A percentile compares a stretch with the other conserved stretches of the same genome.
These are phyloP conservation scores for Cronartium quercuum DNA, from an alignment of 1,284 basidiomycete genomes.

Conservation along the genomic window DNA sequence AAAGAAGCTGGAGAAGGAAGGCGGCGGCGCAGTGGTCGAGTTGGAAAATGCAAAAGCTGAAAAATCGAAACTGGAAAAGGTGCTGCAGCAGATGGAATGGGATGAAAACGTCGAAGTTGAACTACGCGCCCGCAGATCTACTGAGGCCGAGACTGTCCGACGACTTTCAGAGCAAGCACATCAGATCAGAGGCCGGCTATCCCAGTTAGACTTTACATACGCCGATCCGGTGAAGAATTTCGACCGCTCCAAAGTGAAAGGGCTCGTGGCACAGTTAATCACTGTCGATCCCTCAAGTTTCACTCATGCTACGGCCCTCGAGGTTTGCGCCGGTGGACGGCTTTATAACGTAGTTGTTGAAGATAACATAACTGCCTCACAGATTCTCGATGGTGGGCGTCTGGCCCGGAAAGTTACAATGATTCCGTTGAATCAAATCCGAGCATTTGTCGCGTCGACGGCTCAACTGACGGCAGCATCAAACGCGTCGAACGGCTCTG, in stretches of 20 bases:
- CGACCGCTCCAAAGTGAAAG: constrained; percentile 80
- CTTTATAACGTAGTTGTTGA: constrained; percentile 94
- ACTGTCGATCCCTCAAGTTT: constrained; percentile 65
- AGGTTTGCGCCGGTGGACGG: constrained; percentile 82
- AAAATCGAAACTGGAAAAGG: constrained; percentile 58
- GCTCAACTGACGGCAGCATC: constrained; percentile 74
- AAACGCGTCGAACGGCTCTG: constrained; percentile 72
- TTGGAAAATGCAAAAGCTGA: constrained; percentile 61
- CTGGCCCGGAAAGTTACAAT: constrained; percentile 87
- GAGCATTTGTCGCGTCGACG: constrained; percentile 60
- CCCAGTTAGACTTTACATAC: constrained; percentile 77
- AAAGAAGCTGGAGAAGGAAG: constrained; percentile 78
- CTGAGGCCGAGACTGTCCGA: constrained; percentile 59
- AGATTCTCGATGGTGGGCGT: constrained; percentile 72
- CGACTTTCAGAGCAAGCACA: constrained; percentile 56
- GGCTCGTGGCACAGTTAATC: constrained; percentile 59
- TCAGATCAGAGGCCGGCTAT: constrained; percentile 65
- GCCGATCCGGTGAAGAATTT: constrained; percentile 70
- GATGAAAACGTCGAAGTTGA: constrained; percentile 67
- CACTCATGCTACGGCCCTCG: constrained; percentile 70
- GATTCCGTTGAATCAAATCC: constrained; percentile 90
- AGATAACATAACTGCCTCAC: constrained; percentile 79
- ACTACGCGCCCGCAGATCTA: constrained; percentile 58
- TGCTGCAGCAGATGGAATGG: constrained; percentile 67
- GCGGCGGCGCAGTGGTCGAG: constrained; percentile 64